Evolutionary conservation across 768 basidiomycete species (phyloP).

Genomic region (Kwoniella europaea): DNA sequence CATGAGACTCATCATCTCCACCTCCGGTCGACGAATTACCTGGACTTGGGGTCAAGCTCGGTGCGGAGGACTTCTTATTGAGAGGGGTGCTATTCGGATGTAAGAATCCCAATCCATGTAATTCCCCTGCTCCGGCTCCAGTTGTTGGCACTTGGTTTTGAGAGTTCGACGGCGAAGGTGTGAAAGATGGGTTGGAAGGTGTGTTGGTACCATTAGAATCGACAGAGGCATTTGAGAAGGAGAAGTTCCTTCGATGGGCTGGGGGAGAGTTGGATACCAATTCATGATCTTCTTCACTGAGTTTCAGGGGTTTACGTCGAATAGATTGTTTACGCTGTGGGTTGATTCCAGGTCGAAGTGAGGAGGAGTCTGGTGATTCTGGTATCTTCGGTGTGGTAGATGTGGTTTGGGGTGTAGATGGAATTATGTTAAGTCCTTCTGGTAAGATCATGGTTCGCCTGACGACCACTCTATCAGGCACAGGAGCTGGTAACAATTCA

Average conservation of each 20-base stretch:
- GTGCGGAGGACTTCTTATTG: conserved; percentile 2
- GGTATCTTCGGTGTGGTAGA: conserved; percentile 7
- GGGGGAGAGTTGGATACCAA: conserved; percentile 34
- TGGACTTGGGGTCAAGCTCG: conserved; percentile 5
- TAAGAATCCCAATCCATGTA: conserved; percentile 38
- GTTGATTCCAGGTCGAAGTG: conserved; percentile 4
- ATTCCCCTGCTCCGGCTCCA: neutral
- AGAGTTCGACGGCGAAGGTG: conserved; percentile 8
- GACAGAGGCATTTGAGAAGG: conserved; percentile 1
- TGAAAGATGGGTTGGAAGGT: neutral
- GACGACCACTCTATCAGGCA: conserved; percentile 18
- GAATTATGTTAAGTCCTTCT: conserved; percentile 23
- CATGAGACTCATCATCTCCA: conserved; percentile 15
- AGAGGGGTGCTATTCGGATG: conserved; percentile 23
- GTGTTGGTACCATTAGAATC: neutral
- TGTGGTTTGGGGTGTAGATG: conserved; percentile 17
- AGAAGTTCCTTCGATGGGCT: conserved; percentile 19
- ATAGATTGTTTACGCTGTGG: conserved; percentile 44
- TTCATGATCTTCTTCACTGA: conserved; percentile 42
- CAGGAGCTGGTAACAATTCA: neutral
- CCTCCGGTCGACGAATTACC: neutral
- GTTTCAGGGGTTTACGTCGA: conserved; percentile 48
- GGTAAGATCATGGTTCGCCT: conserved; percentile 31
- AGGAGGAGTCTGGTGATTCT: conserved; percentile 13
- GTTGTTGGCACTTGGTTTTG: conserved; percentile 4